Percentiles rank a stretch among this genome's conserved stretches.
These are phyloP conservation scores for Aspergillus funiculosus DNA, from an alignment of 495 filamentous ascomycete genomes.

Conservation along the genomic window DNA sequence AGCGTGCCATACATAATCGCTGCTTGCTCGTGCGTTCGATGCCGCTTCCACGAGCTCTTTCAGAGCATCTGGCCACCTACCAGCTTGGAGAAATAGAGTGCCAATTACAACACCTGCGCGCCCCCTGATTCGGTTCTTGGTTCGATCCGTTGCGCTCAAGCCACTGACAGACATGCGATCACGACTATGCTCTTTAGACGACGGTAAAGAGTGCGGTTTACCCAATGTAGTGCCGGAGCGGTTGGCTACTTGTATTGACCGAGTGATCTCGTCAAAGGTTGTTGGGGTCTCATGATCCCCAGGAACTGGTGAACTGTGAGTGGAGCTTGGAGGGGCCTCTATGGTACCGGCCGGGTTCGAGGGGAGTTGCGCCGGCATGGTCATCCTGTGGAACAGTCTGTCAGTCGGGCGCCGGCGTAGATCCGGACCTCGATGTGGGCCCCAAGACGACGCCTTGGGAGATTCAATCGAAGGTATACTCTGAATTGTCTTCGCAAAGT, in stretches of 20 bases:
- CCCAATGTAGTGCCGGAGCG: constrained; percentile 30
- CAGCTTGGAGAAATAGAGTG: constrained; percentile 79
- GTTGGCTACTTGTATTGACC: constrained; percentile 40
- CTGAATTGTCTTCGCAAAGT: constrained; percentile 79
- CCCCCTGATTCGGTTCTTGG: constrained; percentile 75
- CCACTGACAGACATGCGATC: constrained; percentile 80
- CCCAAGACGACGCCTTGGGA: constrained; percentile 49
- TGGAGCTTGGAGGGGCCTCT: constrained; percentile 48
- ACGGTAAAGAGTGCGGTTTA: constrained; percentile 31
- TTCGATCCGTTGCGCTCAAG: constrained; percentile 75
- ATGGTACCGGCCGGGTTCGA: constrained; percentile 48
- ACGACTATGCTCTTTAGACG: constrained; percentile 51
- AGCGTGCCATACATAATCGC: constrained; percentile 93
- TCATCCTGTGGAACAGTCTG: constrained; percentile 60
- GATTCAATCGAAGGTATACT: constrained; percentile 74
- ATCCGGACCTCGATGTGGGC: constrained; percentile 41
- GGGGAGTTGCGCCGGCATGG: constrained; percentile 61
- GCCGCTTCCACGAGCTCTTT: constrained; percentile 79
- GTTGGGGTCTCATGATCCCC: constrained; percentile 54
- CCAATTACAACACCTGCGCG: constrained; percentile 77
- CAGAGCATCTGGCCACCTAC: constrained; percentile 83
- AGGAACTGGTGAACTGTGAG: constrained; percentile 39
- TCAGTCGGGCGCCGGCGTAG: constrained; percentile 42
- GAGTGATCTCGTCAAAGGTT: constrained; percentile 66
- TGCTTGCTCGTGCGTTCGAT: constrained; percentile 66